phyloP scores from a whole-genome alignment of 176 grass and related monocot species.

The Carex littledalei region DNA sequence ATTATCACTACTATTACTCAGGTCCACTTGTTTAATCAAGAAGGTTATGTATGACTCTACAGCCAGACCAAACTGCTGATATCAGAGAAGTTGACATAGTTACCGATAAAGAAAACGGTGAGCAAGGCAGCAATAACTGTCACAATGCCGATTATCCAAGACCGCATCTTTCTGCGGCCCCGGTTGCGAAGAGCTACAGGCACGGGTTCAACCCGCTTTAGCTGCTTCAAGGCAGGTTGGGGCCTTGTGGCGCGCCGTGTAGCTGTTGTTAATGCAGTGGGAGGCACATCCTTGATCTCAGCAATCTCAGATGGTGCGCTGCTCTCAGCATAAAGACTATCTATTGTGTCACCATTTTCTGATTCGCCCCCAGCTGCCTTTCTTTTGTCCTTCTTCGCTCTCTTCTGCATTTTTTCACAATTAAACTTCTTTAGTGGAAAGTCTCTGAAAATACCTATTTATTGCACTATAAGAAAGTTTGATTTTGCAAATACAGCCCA shows the following conservation, averaged over 20 bases:
- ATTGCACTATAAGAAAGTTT: neutral
- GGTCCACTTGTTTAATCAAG: constrained; percentile 7
- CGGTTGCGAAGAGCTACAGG: constrained; percentile 63
- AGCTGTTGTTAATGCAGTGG: constrained; percentile 1
- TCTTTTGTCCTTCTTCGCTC: constrained; percentile 51
- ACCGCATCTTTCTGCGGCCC: constrained; percentile 44
- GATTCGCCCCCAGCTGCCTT: constrained; percentile 7
- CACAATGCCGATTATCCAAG: constrained; percentile 45
- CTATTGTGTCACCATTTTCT: constrained; percentile 13
- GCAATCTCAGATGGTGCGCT: constrained; percentile 22
- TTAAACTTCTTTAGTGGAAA: neutral
- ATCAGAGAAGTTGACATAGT: constrained; percentile 40
- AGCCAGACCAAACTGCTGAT: constrained; percentile 25
- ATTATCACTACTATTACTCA: constrained; percentile 23
- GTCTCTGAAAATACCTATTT: neutral
- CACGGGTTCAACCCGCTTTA: constrained; percentile 49
- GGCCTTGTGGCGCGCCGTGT: constrained; percentile 30
- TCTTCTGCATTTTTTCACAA: constrained; percentile 47
- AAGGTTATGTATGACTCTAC: constrained; percentile 11
- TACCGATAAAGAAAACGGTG: constrained; percentile 52
- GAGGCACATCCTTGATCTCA: constrained; percentile 17
- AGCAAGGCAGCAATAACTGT: constrained; percentile 32
- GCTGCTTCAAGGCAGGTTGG: constrained; percentile 38
- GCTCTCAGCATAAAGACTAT: constrained; percentile 24
- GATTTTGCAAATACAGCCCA: neutral